phyloP scores from a whole-genome alignment of 148 eudicot genomes.

The Chenopodium berlandieri region DNA sequence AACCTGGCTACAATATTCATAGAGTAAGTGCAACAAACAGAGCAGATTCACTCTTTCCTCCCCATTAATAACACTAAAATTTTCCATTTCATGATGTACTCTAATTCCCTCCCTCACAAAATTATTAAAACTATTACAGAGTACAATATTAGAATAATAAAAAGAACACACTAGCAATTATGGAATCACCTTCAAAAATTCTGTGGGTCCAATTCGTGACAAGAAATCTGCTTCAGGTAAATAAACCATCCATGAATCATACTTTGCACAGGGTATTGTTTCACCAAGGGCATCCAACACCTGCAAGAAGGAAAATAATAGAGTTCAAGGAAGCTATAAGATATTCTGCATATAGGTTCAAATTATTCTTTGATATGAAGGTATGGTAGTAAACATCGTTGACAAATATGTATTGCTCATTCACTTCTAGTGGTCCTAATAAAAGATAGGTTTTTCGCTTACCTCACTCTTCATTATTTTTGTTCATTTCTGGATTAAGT shows the following conservation, averaged over 20 bases:
- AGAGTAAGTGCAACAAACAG: background rate
- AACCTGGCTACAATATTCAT: background rate
- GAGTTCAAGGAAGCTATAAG: slow-evolving; percentile 10
- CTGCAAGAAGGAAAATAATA: slow-evolving; percentile 33
- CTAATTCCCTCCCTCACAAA: no score
- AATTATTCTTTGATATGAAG: no score
- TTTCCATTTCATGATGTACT: no score
- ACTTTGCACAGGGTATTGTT: slow-evolving; percentile 72
- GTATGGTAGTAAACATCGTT: no score
- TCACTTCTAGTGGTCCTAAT: no score
- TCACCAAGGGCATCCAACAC: slow-evolving; percentile 97
- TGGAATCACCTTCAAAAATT: slow-evolving; percentile 68
- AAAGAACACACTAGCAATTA: background rate
- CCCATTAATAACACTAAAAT: no score
- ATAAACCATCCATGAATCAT: slow-evolving; percentile 98
- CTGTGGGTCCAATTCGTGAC: slow-evolving; percentile 93
- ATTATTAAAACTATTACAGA: no score
- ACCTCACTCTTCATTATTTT: no score
- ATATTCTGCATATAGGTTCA: background rate
- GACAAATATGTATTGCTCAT: no score
- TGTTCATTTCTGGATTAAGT: no score
- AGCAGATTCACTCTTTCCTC: background rate
- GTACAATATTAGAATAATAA: background rate
- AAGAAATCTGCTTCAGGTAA: slow-evolving; percentile 90
- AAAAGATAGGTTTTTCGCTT: no score